Base-by-base conservation (phyloP, 148 eudicot genomes). In the Rheum nobile region DNA sequence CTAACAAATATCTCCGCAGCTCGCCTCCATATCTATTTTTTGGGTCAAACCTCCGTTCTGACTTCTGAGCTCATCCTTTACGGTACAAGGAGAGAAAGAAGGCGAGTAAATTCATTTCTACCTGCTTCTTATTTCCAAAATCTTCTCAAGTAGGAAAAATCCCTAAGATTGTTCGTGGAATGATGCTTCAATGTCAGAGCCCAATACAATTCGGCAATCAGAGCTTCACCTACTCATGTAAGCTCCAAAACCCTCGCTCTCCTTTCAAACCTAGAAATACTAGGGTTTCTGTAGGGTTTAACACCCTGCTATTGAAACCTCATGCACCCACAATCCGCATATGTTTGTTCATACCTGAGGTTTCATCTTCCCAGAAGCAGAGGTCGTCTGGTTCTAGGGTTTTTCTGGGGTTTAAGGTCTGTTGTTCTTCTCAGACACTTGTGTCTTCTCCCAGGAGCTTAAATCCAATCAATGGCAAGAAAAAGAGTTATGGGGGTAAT, bases 341-440 rank as follows among this genome's bases (percentile, higher is more conserved):
- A 32, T 17, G 55, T 73, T 35, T 72, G 42, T 31, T 17, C 24
- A 31, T 17, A 32, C 54, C 29, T 43, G 57, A 24, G 46, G 65
- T 69, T 41, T 26, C 61, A 70, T 55, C 74, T 75, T 26, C 77
- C 69, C 80, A 52, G 29, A 75, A 76, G 54, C 79, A 31, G 57
- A 77, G 35, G 71, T 29, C 44, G 73, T 72, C 72, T 47, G 84
- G 79, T 78, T 75, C 77, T 50, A 78, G 81, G 86, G 75, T 78
- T 79, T 80, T 47, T 78, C 71, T 71, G 73, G 88, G 90, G 87
- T 88, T 90, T 86, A 89, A 87, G 86, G 83, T 81, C 46, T 77
- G 81, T 3, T 75, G 82, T 61, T 75, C 55, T 67, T 76, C 88
- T 68, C 85, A 74, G 63, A 59, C 80, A 29, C 17, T 75, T 50